Evolutionary conservation across 2,329 filamentous ascomycete genomes (phyloP).

Genomic region (Gyromitra esculenta): DNA sequence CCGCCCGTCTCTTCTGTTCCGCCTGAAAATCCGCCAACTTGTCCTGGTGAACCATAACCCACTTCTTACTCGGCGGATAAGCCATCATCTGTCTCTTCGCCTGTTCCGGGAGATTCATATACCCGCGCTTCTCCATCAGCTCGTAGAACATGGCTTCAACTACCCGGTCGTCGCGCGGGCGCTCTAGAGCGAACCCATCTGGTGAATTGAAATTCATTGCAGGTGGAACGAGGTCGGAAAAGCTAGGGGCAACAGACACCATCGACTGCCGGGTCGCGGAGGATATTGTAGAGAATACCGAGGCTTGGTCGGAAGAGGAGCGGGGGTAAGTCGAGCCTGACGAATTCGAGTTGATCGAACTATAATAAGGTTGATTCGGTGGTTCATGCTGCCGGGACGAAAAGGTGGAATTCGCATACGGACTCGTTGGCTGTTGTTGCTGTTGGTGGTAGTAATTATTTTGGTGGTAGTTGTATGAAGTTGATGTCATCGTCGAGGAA

Average conservation of each 20-base stretch:
- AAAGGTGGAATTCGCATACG: constrained; percentile 44
- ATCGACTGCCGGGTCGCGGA: constrained; percentile 53
- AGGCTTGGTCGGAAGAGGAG: constrained; percentile 51
- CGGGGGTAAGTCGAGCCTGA: constrained; percentile 64
- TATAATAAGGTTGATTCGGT: constrained; percentile 39
- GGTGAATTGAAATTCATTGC: constrained; percentile 50
- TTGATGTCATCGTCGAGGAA: constrained; percentile 72
- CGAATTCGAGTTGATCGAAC: constrained; percentile 43
- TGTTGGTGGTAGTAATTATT: constrained; percentile 67
- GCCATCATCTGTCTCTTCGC: constrained; percentile 95
- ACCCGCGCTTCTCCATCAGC: constrained; percentile 96
- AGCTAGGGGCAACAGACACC: constrained; percentile 50
- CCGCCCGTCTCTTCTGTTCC: constrained; percentile 85
- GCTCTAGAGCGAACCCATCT: constrained; percentile 71
- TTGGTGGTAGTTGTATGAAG: constrained; percentile 74
- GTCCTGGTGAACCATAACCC: constrained; percentile 96
- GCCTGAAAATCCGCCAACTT: constrained; percentile 91
- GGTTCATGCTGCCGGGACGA: constrained; percentile 39
- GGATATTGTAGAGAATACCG: constrained; percentile 52
- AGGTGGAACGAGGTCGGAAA: constrained; percentile 40
- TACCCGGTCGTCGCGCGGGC: constrained; percentile 80
- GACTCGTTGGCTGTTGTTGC: constrained; percentile 41
- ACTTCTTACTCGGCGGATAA: constrained; percentile 94
- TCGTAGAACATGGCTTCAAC: constrained; percentile 92
- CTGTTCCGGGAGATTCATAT: constrained; percentile 96